Evolutionary conservation across 495 filamentous ascomycete species (phyloP).

Genomic region (Penicillium pulvis): DNA sequence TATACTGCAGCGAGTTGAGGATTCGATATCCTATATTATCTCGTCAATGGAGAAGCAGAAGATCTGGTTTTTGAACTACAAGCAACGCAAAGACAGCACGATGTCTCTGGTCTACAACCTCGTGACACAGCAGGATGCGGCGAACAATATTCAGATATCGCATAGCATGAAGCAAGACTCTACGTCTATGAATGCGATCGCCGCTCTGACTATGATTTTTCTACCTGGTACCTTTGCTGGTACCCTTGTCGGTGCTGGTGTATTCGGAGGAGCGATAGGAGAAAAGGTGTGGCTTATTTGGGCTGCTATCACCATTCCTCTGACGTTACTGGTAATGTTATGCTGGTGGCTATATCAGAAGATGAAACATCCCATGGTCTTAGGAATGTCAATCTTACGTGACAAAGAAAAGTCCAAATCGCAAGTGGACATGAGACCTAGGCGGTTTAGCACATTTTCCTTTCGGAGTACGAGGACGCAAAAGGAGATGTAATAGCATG

Average conservation of each 20-base stretch:
- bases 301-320: conserved; percentile 9
- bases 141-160: conserved; percentile 36
- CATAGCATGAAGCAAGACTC: conserved; percentile 45
- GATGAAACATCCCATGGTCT: neutral
- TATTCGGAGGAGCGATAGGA: conserved; percentile 8
- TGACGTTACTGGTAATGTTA: conserved; percentile 13
- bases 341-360: conserved; percentile 17
- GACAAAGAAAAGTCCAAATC: neutral
- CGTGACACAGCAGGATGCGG: conserved; percentile 19
- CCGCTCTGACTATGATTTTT: conserved; percentile 56
- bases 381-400: neutral
- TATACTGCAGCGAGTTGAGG: conserved; percentile 9
- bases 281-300: conserved; percentile 12
- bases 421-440: neutral
- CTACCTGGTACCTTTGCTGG: conserved; percentile 50
- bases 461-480: neutral
- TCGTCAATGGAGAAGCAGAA: conserved; percentile 20
- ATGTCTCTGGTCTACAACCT: conserved; percentile 18
- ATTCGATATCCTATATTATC: conserved; percentile 16
- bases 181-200: conserved; percentile 55
- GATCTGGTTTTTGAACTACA: conserved; percentile 19
- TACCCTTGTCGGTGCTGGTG: conserved; percentile 8
- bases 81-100: conserved; percentile 18
- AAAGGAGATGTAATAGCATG: neutral
- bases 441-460: conserved; percentile 2